Evolutionary conservation across 192 early-diverging fungal genomes (phyloP).

Genomic region (Coemansia sp.): DNA sequence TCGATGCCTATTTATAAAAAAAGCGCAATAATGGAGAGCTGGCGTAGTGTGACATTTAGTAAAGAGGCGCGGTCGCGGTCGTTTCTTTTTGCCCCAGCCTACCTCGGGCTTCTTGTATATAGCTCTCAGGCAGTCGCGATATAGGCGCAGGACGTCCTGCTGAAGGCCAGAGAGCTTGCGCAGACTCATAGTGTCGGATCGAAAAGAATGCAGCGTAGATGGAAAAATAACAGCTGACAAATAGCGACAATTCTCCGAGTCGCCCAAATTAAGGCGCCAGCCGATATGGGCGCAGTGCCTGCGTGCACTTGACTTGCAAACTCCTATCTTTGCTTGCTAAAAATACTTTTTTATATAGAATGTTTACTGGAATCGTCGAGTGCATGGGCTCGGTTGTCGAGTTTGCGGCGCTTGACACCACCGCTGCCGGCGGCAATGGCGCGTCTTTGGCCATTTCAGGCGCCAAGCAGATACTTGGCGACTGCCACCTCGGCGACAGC

Average conservation of each 20-base stretch:
- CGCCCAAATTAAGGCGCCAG: not conserved
- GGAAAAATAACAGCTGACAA: slow-evolving; percentile 1
- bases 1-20: slow-evolving; percentile 50
- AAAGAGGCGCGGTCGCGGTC: not conserved
- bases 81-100: slow-evolving; percentile 5
- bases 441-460: slow-evolving; percentile 79
- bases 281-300: not conserved
- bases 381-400: slow-evolving; percentile 73
- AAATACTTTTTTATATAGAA: slow-evolving; percentile 26
- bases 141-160: slow-evolving; percentile 61
- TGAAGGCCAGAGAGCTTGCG: slow-evolving; percentile 64
- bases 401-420: slow-evolving; percentile 67
- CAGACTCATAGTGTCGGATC: slow-evolving; percentile 4
- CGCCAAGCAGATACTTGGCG: slow-evolving; percentile 66
- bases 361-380: slow-evolving; percentile 99
- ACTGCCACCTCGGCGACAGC: slow-evolving; percentile 91
- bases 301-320: not conserved
- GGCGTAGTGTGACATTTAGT: not conserved
- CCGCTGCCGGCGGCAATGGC: slow-evolving; percentile 78
- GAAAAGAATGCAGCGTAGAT: not conserved
- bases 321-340: not conserved
- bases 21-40: not conserved
- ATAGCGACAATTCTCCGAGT: not conserved
- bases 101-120: slow-evolving; percentile 62
- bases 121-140: slow-evolving; percentile 69